Evolutionary conservation across 1,139 yeast genomes (phyloP), one percentile per base, ranked within the genome.

Genomic region (Hansenula lynferdii): DNA sequence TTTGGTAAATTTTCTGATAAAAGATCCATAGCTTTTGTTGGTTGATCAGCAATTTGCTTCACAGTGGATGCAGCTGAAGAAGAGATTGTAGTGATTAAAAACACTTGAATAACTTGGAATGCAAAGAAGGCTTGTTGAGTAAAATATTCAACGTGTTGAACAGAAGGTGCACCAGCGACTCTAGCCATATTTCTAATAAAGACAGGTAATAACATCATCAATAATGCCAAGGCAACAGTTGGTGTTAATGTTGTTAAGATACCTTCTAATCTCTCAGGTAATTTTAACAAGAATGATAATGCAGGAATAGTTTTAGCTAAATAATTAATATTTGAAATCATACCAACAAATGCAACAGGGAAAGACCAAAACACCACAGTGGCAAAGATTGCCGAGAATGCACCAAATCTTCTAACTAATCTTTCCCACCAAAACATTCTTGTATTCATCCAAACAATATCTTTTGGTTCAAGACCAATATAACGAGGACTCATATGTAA

Each of bases 271-370:
- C 58, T 64, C 1, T 49, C 28, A 23, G 97, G 97, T 66, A 87
- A 64, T 24, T 80, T 74, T 56, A 80, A 62, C 51, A 92, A 75
- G 60, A 85, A 90, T 22, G 65, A 58, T 51, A 90, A 72, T 70
- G 83, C 89, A 17, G 67, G 85, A 19, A 89, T 70, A 47, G 76
- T 78, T 37, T 76, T 68, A 28, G 82, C 85, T 60, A 89, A 69
- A 52, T 72, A 74, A 47, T 83, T 78, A 51, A 92, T 75, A 64
- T 90, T 90, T 18, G 97, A 89, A 49, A 92, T 75, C 55, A 82
- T 70, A 80, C 97, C 97, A 40, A 92, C 96, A 60, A 87, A 86
- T 2, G 97, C 96, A 38, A 90, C 97, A 16, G 97, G 97, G 53
- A 89, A 72, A 43, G 96, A 76, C 97, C 97, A 92, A 59, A 89